Evolutionary conservation across 805 yeast genomes (phyloP), one percentile per base, ranked within the genome.

Genomic region (Spathaspora passalidarum): DNA sequence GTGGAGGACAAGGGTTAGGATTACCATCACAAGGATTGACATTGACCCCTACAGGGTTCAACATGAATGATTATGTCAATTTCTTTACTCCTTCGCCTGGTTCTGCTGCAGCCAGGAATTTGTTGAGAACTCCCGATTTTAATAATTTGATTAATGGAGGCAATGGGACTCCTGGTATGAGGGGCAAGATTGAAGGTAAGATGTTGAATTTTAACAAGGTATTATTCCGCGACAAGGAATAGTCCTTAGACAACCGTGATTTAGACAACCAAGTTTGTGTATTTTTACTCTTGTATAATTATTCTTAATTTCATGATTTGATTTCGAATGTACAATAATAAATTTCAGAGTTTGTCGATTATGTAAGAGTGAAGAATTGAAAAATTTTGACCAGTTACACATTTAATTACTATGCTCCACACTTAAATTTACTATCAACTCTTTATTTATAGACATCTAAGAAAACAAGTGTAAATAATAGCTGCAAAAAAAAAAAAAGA

Each of bases 21-120:
- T 57, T 70, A 32, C 77, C 76, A 2, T 69, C 75, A 2, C 65
- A 68, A 1, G 76, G 76, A 0, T 55, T 72, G 36, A 72, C 75
- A 11, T 71, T 73, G 25, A 63, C 76, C 7, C 84, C 87, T 0
- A 85, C 85, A 1, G 86, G 84, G 2, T 87, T 88, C 68, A 87
- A 88, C 62, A 80, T 88, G 82, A 83, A 81, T 59, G 96, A 88
- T 60, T 88, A 86, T 60, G 85, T 88, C 32, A 85, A 88, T 59
- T 75, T 86, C 51, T 83, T 84, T 59, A 82, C 91, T 1, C 94
- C 94, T 2, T 81, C 87, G 8, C 86, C 86, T 2, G 71, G 73
- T 4, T 54, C 56, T 22, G 47, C 51, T 23, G 44, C 56, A 17
- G 49, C 45, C 40, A 62, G 55, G 38, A 63, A 61, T 45, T 59